Base-by-base conservation (phyloP, 1,284 basidiomycete species). In the Wolfiporia cocos region DNA sequence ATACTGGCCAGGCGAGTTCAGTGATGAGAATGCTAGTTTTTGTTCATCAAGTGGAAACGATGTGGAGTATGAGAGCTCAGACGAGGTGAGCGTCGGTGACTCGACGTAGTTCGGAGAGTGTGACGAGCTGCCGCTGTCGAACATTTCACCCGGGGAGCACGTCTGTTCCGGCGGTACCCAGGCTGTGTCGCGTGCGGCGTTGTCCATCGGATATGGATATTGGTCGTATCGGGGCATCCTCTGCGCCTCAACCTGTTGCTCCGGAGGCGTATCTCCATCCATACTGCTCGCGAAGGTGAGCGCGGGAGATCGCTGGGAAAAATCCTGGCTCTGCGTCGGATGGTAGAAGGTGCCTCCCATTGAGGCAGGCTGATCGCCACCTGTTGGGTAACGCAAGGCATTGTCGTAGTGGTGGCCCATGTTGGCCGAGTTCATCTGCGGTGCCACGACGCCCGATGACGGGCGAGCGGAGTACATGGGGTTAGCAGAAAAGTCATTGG, bases 1-100 rank as follows among this genome's bases (percentile, higher is more conserved):
- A 57, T n/a, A n/a, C n/a, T 85, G 86, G 10, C 78, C 71, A 5
- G 77, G 69, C 24, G 52, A 47, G 29, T 69, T 65, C 49, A 84
- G 76, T 43, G 81, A 63, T 41, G 66, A 69, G 47, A 70, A 70
- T 39, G 83, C 53, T 28, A 73, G 52, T 29, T 73, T 62, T 58
- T 86, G 84, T 47, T 79, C 77, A 42, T 86, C 83, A 33, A 81
- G 78, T 21, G 71, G 62, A 52, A 75, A 78, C 43, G 79, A 74
- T 41, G 65, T 55, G 31, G 68, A 58, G 57, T 77, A 78, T 20
- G 69, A 52, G 56, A 81, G 68, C 41, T 81, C 77, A 36, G 76
- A 63, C 12, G 78, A 68, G 20, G 75, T 73, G 52, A 81, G 60
- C 41, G 69, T 73, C 32, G 81, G 78, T 3, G 81, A 81, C 54